These are phyloP conservation scores for Colletotrichum truncatum DNA, from an alignment of 2,329 filamentous ascomycete species.

Conservation along the genomic window DNA sequence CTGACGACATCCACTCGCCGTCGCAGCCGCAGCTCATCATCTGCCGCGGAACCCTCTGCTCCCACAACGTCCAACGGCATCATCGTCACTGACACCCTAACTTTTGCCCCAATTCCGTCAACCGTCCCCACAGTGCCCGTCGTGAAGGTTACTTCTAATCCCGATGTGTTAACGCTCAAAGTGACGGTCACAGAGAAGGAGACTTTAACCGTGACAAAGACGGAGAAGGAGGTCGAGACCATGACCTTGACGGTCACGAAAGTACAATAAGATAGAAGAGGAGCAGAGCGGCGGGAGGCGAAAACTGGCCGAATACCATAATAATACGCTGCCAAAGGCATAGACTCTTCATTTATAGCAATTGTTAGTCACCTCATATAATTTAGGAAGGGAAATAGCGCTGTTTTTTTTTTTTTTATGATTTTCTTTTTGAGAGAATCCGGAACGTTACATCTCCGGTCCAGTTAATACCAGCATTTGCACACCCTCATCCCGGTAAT, in stretches of 20 bases:
- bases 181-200: slow-evolving; percentile 45
- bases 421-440: neutral
- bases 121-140: slow-evolving; percentile 13
- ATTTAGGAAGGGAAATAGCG: slow-evolving; percentile 2
- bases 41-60: neutral
- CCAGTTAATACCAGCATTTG: too few species aligned
- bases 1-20: slow-evolving; percentile 12
- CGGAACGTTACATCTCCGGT: too few species aligned
- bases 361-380: neutral
- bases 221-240: slow-evolving; percentile 35
- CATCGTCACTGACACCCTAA: neutral
- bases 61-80: neutral
- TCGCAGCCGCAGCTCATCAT: slow-evolving; percentile 4
- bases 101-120: neutral
- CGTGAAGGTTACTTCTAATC: neutral
- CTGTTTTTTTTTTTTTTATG: neutral
- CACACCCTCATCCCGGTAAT: too few species aligned
- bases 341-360: neutral
- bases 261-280: neutral
- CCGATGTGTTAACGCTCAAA: slow-evolving; percentile 40
- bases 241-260: slow-evolving; percentile 27
- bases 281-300: neutral
- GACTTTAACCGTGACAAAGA: slow-evolving; percentile 35
- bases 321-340: neutral
- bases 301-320: neutral